A percentile compares a stretch with the other conserved stretches of the same genome.
Evolutionary conservation across 2,329 filamentous ascomycete species (phyloP).

Genomic region (Fusarium sp.): DNA sequence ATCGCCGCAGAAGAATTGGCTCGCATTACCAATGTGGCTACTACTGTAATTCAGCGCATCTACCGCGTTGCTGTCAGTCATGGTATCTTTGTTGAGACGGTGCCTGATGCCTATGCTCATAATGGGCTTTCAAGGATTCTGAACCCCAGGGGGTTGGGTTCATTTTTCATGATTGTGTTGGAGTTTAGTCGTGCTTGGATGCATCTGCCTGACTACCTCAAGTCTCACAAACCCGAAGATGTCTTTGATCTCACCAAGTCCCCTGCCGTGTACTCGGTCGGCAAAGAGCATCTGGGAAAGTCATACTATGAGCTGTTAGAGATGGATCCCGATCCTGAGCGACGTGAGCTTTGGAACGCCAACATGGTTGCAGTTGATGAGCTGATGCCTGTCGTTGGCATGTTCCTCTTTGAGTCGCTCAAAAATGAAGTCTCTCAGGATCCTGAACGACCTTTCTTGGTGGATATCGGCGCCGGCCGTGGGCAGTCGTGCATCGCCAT

Average conservation of each 20-base stretch:
- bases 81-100: slow-evolving; percentile 45
- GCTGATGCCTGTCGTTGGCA: slow-evolving; percentile 47
- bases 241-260: slow-evolving; percentile 46
- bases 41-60: slow-evolving; percentile 44
- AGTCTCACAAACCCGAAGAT: slow-evolving; percentile 44
- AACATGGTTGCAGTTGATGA: slow-evolving; percentile 46
- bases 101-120: slow-evolving; percentile 45
- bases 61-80: slow-evolving; percentile 45
- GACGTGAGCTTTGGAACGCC: slow-evolving; percentile 47
- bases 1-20: slow-evolving; percentile 36
- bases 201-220: slow-evolving; percentile 45
- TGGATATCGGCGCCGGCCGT: slow-evolving; percentile 46
- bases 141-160: slow-evolving; percentile 41
- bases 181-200: slow-evolving; percentile 45
- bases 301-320: slow-evolving; percentile 49
- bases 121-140: slow-evolving; percentile 45
- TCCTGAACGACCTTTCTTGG: slow-evolving; percentile 43
- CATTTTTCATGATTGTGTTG: slow-evolving; percentile 45
- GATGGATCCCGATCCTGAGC: slow-evolving; percentile 39
- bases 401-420: slow-evolving; percentile 48
- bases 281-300: slow-evolving; percentile 45
- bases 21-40: slow-evolving; percentile 41
- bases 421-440: slow-evolving; percentile 43
- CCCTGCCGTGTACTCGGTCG: slow-evolving; percentile 45
- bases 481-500: slow-evolving; percentile 46